A percentile compares a stretch with the other conserved stretches of the same genome.
phyloP scores from a whole-genome alignment of 352 stramenopile species.

The Pythium apleroticum region DNA sequence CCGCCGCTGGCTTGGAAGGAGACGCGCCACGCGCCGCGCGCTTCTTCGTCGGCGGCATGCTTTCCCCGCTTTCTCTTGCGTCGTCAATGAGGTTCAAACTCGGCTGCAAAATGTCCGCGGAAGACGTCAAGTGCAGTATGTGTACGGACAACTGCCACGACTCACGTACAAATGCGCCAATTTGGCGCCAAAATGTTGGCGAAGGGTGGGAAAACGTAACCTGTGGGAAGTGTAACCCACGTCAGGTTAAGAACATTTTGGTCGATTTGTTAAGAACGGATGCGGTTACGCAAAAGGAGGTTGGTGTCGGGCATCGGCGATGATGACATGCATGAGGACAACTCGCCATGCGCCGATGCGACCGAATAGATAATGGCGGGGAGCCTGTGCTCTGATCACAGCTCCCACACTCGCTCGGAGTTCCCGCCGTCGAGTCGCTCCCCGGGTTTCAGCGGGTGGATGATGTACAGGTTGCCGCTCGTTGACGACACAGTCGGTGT shows the following conservation, averaged over 20 bases:
- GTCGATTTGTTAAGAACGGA: background rate
- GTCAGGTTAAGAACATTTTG: background rate
- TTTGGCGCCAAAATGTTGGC: slow-evolving; percentile 1
- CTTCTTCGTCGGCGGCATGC: slow-evolving; percentile 27
- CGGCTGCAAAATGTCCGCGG: slow-evolving; percentile 15
- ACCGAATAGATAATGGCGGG: background rate
- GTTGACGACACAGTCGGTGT: background rate
- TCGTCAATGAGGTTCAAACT: slow-evolving; percentile 13
- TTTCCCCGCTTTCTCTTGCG: background rate
- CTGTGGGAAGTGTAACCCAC: background rate
- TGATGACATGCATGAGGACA: background rate
- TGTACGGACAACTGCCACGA: slow-evolving; percentile 15
- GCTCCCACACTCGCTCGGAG: slow-evolving; percentile 18
- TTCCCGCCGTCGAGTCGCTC: slow-evolving; percentile 1
- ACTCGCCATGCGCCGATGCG: background rate
- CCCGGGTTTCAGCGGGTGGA: slow-evolving; percentile 2
- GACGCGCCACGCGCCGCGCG: slow-evolving; percentile 6
- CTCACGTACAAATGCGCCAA: background rate
- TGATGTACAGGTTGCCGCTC: slow-evolving; percentile 23
- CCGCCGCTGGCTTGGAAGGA: background rate
- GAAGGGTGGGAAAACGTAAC: background rate
- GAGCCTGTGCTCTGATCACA: slow-evolving; percentile 1
- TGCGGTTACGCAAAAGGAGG: background rate
- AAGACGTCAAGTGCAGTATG: slow-evolving; percentile 18
- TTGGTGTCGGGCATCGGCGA: background rate